A percentile compares a stretch with the other conserved stretches of the same genome.
phyloP scores from a whole-genome alignment of 345 rosid species.

The Rhizophora apiculata region DNA sequence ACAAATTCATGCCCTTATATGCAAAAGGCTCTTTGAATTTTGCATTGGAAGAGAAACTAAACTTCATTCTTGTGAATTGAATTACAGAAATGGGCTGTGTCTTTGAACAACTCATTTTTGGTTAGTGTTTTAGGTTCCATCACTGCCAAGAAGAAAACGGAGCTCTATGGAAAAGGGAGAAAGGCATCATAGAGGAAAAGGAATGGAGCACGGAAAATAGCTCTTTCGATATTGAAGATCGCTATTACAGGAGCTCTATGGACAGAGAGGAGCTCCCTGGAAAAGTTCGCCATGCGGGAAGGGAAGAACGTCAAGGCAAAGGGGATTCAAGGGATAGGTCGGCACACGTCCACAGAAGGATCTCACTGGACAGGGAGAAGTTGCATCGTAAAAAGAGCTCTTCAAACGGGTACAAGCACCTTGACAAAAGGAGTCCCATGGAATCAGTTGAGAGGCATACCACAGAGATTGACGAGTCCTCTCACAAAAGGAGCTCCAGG shows the following conservation, averaged over 20 bases:
- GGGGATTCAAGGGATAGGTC: slow-evolving; percentile 18
- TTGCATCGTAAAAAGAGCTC: slow-evolving; percentile 30
- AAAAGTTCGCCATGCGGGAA: slow-evolving; percentile 22
- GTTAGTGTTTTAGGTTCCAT: slow-evolving; percentile 59
- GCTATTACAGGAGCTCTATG: slow-evolving; percentile 25
- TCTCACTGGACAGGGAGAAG: slow-evolving; percentile 25
- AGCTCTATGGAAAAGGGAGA: slow-evolving; percentile 29
- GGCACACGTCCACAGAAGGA: slow-evolving; percentile 22
- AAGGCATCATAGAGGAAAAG: slow-evolving; percentile 4
- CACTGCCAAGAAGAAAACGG: slow-evolving; percentile 69
- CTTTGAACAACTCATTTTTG: neutral
- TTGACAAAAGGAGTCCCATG: slow-evolving; percentile 21
- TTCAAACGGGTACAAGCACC: slow-evolving; percentile 20
- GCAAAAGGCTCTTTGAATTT: too few species aligned
- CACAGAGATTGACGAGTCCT: slow-evolving; percentile 28
- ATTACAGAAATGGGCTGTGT: neutral
- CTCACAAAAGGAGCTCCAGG: slow-evolving; percentile 28
- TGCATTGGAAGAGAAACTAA: neutral
- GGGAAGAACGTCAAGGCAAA: slow-evolving; percentile 32
- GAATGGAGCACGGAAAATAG: slow-evolving; percentile 10
- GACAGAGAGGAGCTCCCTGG: slow-evolving; percentile 20
- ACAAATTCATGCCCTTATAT: too few species aligned
- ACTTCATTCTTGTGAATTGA: neutral
- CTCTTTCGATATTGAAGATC: slow-evolving; percentile 14
- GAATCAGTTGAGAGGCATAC: slow-evolving; percentile 17